Percentiles rank a stretch among this genome's conserved stretches.
Conservation (phyloP, 2,329 filamentous ascomycete species). For the Emmonsiellopsis sp. region DNA sequence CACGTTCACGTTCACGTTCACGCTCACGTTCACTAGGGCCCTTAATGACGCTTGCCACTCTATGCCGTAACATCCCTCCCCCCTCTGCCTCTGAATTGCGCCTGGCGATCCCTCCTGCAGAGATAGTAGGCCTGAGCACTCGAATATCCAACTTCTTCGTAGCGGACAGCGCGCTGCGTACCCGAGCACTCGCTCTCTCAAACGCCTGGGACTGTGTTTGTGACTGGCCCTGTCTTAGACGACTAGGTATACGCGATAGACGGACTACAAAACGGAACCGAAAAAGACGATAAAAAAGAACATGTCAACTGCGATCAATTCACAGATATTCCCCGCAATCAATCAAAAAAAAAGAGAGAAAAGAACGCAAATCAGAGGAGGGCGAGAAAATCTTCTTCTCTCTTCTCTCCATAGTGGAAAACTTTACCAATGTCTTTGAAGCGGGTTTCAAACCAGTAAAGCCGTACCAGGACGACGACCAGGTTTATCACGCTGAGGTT, state of each 20-base stretch:
- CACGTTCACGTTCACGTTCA: no score
- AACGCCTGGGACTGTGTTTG: no score
- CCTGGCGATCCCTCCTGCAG: background rate
- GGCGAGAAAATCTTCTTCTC: no score
- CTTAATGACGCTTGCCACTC: no score
- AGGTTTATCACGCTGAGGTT: constrained; percentile 44
- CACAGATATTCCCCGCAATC: background rate
- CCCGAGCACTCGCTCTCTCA: background rate
- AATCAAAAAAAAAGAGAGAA: no score
- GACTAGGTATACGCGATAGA: background rate
- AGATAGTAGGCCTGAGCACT: background rate
- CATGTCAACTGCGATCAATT: background rate
- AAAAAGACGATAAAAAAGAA: background rate
- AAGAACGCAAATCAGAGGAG: no score
- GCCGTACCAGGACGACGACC: constrained; percentile 38
- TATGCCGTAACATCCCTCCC: no score
- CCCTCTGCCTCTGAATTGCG: background rate
- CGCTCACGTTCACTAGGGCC: no score
- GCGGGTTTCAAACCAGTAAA: constrained; percentile 42
- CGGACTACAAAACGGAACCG: background rate
- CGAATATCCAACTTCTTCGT: background rate
- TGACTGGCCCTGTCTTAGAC: no score
- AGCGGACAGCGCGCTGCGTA: background rate
- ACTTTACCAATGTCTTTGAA: constrained; percentile 30
- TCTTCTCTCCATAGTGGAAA: background rate